Conservation (phyloP, 805 yeast genomes). For the Schwanniomyces yamadae region DNA sequence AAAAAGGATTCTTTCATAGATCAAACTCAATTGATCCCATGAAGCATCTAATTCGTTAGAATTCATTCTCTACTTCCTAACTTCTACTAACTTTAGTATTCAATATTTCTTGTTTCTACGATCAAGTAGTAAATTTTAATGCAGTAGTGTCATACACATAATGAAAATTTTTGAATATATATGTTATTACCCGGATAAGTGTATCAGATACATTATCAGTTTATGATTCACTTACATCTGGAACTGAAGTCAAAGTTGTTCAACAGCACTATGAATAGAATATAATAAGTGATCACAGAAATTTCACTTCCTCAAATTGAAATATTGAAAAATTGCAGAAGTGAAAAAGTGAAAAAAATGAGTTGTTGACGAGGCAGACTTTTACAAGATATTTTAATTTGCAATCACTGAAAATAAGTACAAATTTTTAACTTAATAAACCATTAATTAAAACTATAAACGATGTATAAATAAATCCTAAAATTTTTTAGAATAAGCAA, state of each 20-base stretch:
- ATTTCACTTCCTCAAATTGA: too few relatives aligned
- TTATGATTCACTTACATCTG: too few relatives aligned
- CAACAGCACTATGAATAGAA: too few relatives aligned
- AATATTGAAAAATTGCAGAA: too few relatives aligned
- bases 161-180: constrained; percentile 1
- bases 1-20: constrained; percentile 18
- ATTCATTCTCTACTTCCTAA: constrained; percentile 1
- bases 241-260: too few relatives aligned
- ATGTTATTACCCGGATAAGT: neutral
- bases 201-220: too few relatives aligned
- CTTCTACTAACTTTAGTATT: neutral
- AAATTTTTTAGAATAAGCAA: constrained; percentile 1
- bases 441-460: constrained; percentile 1
- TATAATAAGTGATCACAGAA: too few relatives aligned
- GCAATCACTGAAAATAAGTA: too few relatives aligned
- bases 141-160: neutral
- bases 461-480: constrained; percentile 1
- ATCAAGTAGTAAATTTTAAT: neutral
- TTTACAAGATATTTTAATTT: too few relatives aligned
- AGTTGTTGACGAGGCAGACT: too few relatives aligned
- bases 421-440: too few relatives aligned
- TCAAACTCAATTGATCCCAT: constrained; percentile 17
- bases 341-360: too few relatives aligned
- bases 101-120: neutral
- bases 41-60: neutral